Evolutionary conservation across 2,329 filamentous ascomycete genomes (phyloP).

Genomic region (Penicillium sp.): DNA sequence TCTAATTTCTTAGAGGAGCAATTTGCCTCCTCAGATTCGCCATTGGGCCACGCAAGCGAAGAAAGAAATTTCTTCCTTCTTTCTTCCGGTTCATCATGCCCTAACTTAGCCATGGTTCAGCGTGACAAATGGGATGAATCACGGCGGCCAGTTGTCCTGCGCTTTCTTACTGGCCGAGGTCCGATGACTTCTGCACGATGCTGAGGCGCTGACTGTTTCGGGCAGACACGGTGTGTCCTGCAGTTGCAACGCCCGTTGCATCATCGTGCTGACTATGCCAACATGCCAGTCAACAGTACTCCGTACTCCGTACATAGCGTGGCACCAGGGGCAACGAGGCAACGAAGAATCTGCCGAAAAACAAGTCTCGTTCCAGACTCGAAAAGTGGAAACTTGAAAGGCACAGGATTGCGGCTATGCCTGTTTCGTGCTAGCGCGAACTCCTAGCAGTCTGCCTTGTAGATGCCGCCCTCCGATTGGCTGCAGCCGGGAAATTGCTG

Average conservation of each 20-base stretch:
- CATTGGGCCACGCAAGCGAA: conserved; percentile 6
- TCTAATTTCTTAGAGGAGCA: neutral
- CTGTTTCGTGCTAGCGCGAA: neutral
- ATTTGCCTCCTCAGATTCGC: neutral
- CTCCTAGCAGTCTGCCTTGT: neutral
- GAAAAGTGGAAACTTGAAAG: too few species aligned
- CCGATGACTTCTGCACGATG: neutral
- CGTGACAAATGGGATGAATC: too few species aligned
- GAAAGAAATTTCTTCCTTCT: neutral
- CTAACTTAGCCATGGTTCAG: too few species aligned
- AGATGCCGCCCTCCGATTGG: neutral
- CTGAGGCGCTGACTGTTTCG: conserved; percentile 1
- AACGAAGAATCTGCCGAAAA: too few species aligned
- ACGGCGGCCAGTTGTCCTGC: conserved; percentile 4
- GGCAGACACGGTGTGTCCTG: neutral
- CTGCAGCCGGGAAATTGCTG: conserved; percentile 1
- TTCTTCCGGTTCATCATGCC: neutral
- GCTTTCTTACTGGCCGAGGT: neutral
- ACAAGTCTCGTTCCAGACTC: neutral
- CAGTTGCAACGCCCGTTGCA: conserved; percentile 4
- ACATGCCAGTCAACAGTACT: too few species aligned
- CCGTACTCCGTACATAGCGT: neutral
- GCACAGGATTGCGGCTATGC: neutral
- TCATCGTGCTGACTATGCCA: neutral
- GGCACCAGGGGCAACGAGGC: neutral